phyloP scores from a whole-genome alignment of 192 early-diverging fungal species.

The Backusella westeae region DNA sequence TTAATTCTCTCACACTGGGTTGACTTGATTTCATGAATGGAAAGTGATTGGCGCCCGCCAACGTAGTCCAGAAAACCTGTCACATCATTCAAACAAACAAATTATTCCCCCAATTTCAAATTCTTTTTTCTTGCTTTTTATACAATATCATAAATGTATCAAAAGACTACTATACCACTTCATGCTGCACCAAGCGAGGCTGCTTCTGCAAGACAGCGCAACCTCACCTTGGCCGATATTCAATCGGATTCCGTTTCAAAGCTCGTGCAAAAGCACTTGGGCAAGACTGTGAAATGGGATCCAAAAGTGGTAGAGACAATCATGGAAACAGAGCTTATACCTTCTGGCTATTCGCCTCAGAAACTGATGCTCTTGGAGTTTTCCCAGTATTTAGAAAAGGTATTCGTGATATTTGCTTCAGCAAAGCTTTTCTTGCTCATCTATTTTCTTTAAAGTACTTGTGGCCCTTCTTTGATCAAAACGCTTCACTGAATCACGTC shows the following conservation, averaged over 20 bases:
- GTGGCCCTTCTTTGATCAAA: conserved; percentile 67
- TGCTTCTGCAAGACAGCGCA: conserved; percentile 26
- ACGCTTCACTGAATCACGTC: conserved; percentile 51
- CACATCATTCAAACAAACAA: not conserved
- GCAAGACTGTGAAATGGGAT: conserved; percentile 39
- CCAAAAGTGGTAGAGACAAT: conserved; percentile 56
- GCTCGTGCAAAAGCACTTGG: conserved; percentile 44
- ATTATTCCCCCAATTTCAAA: not conserved
- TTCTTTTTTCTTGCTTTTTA: not conserved
- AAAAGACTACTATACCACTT: conserved; percentile 40
- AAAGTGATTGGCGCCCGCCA: not conserved
- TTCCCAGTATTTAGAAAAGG: conserved; percentile 77
- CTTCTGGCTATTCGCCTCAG: conserved; percentile 45
- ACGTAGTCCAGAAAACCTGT: not conserved
- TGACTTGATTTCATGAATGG: no score
- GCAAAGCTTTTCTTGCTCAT: not conserved
- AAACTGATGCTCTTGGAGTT: conserved; percentile 73
- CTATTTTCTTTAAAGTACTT: conserved; percentile 55
- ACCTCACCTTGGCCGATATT: conserved; percentile 51
- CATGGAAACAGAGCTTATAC: conserved; percentile 57
- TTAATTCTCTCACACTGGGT: not conserved
- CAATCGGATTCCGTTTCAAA: conserved; percentile 50
- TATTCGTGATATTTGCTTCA: conserved; percentile 12
- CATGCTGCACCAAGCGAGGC: conserved; percentile 42
- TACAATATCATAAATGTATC: conserved; percentile 19